A percentile compares a stretch with the other conserved stretches of the same genome.
Conservation (phyloP, 106 monocot genomes). For the Dioscorea alata region DNA sequence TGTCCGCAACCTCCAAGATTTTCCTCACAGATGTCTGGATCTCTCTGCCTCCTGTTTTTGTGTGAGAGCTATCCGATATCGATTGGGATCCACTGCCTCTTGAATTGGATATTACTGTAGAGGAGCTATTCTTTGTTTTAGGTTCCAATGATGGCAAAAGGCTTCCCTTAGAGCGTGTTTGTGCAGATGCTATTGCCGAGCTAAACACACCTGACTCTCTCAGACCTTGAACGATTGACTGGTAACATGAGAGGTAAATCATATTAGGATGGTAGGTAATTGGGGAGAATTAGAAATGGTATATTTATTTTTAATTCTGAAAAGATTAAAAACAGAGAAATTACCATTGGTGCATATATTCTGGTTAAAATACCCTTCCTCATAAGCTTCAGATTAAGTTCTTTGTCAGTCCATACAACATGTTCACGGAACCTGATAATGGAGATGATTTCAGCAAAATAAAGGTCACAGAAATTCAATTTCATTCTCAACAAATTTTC, state of each 20-base stretch:
- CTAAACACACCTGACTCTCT: conserved; percentile 77
- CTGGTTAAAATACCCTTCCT: conserved; percentile 79
- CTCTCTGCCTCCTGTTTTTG: neutral
- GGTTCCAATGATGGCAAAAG: conserved; percentile 7
- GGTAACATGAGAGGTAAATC: neutral
- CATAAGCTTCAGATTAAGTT: conserved; percentile 60
- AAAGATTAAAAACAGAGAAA: neutral
- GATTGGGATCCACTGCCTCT: neutral
- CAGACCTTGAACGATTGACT: conserved; percentile 79
- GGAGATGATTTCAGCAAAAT: too few relatives aligned
- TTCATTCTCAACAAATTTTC: too few relatives aligned
- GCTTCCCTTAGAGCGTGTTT: conserved; percentile 14
- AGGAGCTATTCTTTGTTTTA: conserved; percentile 6
- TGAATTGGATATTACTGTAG: neutral
- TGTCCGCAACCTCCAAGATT: conserved; percentile 15
- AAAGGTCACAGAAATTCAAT: too few relatives aligned
- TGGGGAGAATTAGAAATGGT: neutral
- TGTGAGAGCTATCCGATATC: neutral
- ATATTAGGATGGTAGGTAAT: neutral
- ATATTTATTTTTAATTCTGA: neutral
- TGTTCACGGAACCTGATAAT: conserved; percentile 68
- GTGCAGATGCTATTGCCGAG: conserved; percentile 62
- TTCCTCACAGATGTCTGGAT: conserved; percentile 26
- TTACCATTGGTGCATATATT: conserved; percentile 89
- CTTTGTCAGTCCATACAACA: conserved; percentile 77